Percentiles rank a stretch among this genome's conserved stretches.
These are phyloP conservation scores for Zymoseptoria pseudotritici DNA, from an alignment of 2,329 filamentous ascomycete genomes.

Conservation along the genomic window DNA sequence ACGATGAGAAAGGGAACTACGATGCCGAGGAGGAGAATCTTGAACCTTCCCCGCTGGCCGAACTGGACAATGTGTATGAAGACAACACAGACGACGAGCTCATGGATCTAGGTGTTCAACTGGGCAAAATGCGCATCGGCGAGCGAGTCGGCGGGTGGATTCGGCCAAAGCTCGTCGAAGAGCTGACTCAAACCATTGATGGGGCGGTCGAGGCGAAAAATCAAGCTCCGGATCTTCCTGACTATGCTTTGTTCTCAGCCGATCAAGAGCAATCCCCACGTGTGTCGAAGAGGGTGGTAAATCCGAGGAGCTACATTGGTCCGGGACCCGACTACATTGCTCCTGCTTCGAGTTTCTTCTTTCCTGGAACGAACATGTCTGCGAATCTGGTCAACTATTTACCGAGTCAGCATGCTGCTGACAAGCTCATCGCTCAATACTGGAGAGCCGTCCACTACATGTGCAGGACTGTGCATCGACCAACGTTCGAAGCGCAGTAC, in stretches of 20 bases:
- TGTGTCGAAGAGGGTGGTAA: conserved; percentile 12
- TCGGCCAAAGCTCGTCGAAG: conserved; percentile 61
- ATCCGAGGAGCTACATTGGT: conserved; percentile 47
- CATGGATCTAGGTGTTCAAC: conserved; percentile 62
- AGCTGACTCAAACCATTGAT: conserved; percentile 43
- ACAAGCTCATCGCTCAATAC: conserved; percentile 60
- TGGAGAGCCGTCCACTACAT: conserved; percentile 62
- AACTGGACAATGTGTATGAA: conserved; percentile 61
- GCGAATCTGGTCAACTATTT: conserved; percentile 53
- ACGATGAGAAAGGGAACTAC: conserved; percentile 47
- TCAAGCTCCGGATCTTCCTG: conserved; percentile 16
- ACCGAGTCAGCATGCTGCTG: conserved; percentile 50
- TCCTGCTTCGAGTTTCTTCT: conserved; percentile 61
- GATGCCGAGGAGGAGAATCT: conserved; percentile 51
- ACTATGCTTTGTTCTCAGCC: neutral
- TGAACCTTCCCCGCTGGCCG: conserved; percentile 55
- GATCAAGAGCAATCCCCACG: neutral
- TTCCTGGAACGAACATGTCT: conserved; percentile 44
- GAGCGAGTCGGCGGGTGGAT: conserved; percentile 68
- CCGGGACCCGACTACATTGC: conserved; percentile 61
- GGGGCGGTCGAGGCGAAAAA: conserved; percentile 9
- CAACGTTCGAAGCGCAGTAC: conserved; percentile 60
- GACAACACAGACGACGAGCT: conserved; percentile 59
- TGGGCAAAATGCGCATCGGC: conserved; percentile 65
- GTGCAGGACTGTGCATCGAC: conserved; percentile 59